A percentile compares a stretch with the other conserved stretches of the same genome.
These are phyloP conservation scores for Globisporangium okanoganense DNA, from an alignment of 352 stramenopile genomes.

Conservation along the genomic window DNA sequence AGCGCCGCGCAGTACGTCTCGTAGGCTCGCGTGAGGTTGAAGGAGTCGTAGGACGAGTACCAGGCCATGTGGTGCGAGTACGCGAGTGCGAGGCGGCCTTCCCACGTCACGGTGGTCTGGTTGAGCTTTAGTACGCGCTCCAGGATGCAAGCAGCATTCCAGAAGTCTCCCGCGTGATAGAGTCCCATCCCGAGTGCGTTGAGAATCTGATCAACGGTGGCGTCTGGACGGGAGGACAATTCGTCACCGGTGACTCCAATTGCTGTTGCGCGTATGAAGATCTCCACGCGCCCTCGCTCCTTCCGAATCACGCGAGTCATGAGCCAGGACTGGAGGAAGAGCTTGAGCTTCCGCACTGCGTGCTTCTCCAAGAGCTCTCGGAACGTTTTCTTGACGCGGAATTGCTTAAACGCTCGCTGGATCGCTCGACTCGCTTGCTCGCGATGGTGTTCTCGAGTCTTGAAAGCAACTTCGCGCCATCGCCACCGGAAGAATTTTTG, in stretches of 20 bases:
- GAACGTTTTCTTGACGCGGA: constrained; percentile 28
- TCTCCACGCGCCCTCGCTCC: constrained; percentile 28
- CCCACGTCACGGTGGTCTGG: background rate
- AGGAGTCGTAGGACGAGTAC: constrained; percentile 51
- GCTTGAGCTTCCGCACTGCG: constrained; percentile 25
- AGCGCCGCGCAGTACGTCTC: constrained; percentile 41
- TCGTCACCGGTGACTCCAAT: background rate
- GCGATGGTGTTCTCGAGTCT: constrained; percentile 11
- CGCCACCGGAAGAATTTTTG: constrained; percentile 14
- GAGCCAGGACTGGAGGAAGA: constrained; percentile 43
- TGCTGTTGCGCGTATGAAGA: constrained; percentile 20
- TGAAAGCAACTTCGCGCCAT: constrained; percentile 25
- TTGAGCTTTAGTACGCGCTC: constrained; percentile 26
- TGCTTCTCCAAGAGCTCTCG: constrained; percentile 28
- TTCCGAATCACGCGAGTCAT: constrained; percentile 37
- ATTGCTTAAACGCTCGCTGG: constrained; percentile 34
- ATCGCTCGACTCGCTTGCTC: constrained; percentile 34
- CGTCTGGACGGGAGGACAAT: constrained; percentile 15
- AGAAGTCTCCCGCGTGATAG: constrained; percentile 48
- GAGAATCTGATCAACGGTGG: constrained; percentile 31
- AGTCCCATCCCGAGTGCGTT: constrained; percentile 33
- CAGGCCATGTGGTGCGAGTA: constrained; percentile 70
- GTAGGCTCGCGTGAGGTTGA: constrained; percentile 44
- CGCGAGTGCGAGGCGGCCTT: constrained; percentile 28
- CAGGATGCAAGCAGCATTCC: constrained; percentile 49